These are phyloP conservation scores for Microbotryomycetes sp. DNA, from an alignment of 1,284 basidiomycete species.

Conservation along the genomic window DNA sequence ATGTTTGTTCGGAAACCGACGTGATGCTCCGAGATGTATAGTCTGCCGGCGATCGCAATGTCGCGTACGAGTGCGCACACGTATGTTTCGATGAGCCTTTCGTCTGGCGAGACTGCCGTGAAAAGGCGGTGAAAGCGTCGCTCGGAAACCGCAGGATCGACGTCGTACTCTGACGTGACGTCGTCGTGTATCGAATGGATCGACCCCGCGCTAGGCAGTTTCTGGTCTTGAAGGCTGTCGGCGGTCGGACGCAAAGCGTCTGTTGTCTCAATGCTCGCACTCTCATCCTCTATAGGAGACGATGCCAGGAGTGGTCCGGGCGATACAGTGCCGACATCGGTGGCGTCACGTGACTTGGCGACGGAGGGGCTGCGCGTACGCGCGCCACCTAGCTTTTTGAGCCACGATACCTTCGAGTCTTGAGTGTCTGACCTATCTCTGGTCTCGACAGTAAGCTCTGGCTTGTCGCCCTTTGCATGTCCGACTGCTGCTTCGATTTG, in stretches of 20 bases:
- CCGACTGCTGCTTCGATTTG: background rate
- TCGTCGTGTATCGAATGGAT: background rate
- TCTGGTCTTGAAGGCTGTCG: background rate
- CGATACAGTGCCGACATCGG: background rate
- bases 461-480: background rate
- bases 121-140: conserved; percentile 76
- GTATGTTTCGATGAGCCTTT: conserved; percentile 98
- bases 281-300: background rate
- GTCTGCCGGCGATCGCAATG: conserved; percentile 86
- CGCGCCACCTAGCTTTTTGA: background rate
- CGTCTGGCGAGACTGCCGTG: conserved; percentile 72
- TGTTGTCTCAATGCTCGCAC: background rate
- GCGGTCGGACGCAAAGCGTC: background rate
- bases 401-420: background rate
- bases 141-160: background rate
- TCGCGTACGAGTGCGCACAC: conserved; percentile 93
- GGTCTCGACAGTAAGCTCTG: background rate
- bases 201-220: background rate
- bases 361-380: background rate
- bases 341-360: background rate
- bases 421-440: background rate
- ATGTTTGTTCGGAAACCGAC: conserved; percentile 98
- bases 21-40: conserved; percentile 97
- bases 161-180: background rate
- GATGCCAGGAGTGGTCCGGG: too few relatives aligned